Percentiles rank a stretch among this genome's conserved stretches.
These are phyloP conservation scores for Quercus gilva DNA, from an alignment of 306 rosid genomes.

Conservation along the genomic window DNA sequence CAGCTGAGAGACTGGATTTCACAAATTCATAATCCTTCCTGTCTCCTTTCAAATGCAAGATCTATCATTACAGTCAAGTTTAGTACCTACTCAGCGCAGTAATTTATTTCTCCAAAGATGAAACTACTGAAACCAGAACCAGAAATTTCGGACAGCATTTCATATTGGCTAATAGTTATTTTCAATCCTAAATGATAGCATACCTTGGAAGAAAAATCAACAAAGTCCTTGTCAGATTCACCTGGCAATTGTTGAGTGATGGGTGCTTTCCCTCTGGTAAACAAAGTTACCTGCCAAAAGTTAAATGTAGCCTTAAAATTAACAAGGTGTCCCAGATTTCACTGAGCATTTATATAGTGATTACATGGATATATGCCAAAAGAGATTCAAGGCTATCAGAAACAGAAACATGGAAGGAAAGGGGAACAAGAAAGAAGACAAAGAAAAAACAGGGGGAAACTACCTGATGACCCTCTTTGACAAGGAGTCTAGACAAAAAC, in stretches of 20 bases:
- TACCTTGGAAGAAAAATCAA: constrained; percentile 89
- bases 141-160: background rate
- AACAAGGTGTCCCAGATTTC: background rate
- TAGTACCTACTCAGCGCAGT: background rate
- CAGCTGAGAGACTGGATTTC: constrained; percentile 80
- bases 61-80: constrained; percentile 35
- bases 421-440: background rate
- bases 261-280: constrained; percentile 94
- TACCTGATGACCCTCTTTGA: constrained; percentile 95
- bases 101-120: background rate
- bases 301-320: background rate
- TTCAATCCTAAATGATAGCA: constrained; percentile 11
- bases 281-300: constrained; percentile 79
- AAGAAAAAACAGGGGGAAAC: background rate
- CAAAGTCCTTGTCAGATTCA: constrained; percentile 69
- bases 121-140: background rate
- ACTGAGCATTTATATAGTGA: background rate
- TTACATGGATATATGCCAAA: background rate
- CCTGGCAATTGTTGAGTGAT: constrained; percentile 81
- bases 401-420: background rate
- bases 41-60: constrained; percentile 94
- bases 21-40: constrained; percentile 85
- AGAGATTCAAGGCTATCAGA: background rate
- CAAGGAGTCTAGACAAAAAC: constrained; percentile 90
- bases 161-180: background rate